Evolutionary conservation across 805 yeast genomes (phyloP).

Genomic region (Babjeviella inositovora): DNA sequence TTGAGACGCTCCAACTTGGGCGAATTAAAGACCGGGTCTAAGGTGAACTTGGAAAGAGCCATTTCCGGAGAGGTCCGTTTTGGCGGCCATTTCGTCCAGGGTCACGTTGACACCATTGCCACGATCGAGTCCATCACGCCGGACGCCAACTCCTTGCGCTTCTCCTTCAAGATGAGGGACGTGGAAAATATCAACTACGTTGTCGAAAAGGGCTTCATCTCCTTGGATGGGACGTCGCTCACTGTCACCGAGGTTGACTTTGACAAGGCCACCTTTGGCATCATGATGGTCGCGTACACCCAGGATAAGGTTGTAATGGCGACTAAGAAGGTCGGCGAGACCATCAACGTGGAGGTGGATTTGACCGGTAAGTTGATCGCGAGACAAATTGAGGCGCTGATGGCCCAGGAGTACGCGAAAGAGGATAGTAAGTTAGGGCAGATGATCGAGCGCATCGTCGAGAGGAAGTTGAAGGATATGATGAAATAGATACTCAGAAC

Average conservation of each 20-base stretch:
- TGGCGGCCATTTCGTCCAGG: conserved; percentile 98
- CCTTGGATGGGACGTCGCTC: conserved; percentile 85
- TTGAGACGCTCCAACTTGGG: conserved; percentile 69
- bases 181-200: conserved; percentile 47
- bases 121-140: conserved; percentile 28
- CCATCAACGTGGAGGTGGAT: conserved; percentile 89
- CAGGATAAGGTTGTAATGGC: conserved; percentile 72
- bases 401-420: conserved; percentile 35
- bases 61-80: conserved; percentile 67
- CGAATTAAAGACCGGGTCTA: conserved; percentile 31
- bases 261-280: conserved; percentile 38
- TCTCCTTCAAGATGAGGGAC: conserved; percentile 61
- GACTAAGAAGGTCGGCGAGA: conserved; percentile 38
- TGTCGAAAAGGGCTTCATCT: conserved; percentile 90
- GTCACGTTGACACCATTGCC: conserved; percentile 90
- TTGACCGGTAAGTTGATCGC: conserved; percentile 84
- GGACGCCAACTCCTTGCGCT: conserved; percentile 67
- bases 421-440: conserved; percentile 29
- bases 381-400: conserved; percentile 54
- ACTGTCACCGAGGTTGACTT: conserved; percentile 76
- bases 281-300: conserved; percentile 86
- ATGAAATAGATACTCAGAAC: no score
- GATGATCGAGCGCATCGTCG: conserved; percentile 30
- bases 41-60: conserved; percentile 87
- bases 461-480: conserved; percentile 18